A percentile compares a stretch with the other conserved stretches of the same genome.
Evolutionary conservation across 768 basidiomycete species (phyloP).

Genomic region (Baorangia bicolor): DNA sequence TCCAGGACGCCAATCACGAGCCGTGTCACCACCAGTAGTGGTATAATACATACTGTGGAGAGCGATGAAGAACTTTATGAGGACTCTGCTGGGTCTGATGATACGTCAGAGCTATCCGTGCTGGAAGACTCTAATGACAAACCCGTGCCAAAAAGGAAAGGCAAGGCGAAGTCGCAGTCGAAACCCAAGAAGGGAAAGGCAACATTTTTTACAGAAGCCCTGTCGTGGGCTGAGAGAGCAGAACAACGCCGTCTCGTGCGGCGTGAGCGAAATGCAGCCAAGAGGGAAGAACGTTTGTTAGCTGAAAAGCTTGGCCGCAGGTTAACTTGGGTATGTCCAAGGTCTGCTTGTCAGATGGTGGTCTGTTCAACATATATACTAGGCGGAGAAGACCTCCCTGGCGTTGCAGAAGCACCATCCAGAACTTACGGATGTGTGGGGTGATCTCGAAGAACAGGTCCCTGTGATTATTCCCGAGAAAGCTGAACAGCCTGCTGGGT

Average conservation of each 20-base stretch:
- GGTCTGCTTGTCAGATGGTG: conserved; percentile 7
- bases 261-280: conserved; percentile 30
- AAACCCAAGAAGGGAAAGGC: conserved; percentile 20
- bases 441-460: conserved; percentile 68
- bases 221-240: conserved; percentile 8
- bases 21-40: conserved; percentile 41
- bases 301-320: conserved; percentile 63
- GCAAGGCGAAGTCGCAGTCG: conserved; percentile 31
- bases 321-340: conserved; percentile 60
- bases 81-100: conserved; percentile 1
- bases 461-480: conserved; percentile 62
- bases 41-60: background rate
- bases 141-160: conserved; percentile 31
- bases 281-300: conserved; percentile 50
- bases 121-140: conserved; percentile 17
- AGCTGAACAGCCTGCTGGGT: conserved; percentile 75
- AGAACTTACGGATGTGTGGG: conserved; percentile 84
- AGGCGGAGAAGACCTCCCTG: conserved; percentile 73
- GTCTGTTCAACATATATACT: conserved; percentile 5
- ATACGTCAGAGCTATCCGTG: conserved; percentile 9
- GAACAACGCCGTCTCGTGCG: conserved; percentile 18
- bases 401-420: conserved; percentile 70
- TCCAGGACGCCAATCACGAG: conserved; percentile 41
- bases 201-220: background rate
- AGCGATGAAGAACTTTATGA: conserved; percentile 14